Conservation (phyloP, 2,329 filamentous ascomycete species). For the Huntiella abstrusa region DNA sequence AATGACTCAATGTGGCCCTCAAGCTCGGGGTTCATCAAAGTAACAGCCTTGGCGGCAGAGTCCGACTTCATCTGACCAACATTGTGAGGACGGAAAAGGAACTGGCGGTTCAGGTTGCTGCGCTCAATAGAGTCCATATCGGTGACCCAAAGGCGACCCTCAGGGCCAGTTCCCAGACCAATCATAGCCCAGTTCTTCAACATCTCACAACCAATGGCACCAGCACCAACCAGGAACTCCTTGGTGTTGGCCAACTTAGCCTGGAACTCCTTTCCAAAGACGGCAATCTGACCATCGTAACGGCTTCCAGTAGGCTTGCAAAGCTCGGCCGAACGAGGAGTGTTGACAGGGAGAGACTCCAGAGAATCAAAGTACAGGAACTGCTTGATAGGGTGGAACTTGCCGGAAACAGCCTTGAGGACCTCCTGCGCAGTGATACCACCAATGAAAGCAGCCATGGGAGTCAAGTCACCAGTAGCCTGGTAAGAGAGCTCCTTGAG, state of each 20-base stretch:
- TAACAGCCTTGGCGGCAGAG: conserved; percentile 72
- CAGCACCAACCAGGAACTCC: conserved; percentile 87
- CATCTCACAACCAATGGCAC: conserved; percentile 97
- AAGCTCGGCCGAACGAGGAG: conserved; percentile 59
- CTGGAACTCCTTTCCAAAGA: conserved; percentile 86
- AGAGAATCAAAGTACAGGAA: conserved; percentile 96
- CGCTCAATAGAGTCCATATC: conserved; percentile 99
- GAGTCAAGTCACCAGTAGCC: conserved; percentile 72
- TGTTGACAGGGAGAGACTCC: conserved; percentile 71
- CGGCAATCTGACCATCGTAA: conserved; percentile 93
- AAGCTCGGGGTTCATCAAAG: conserved; percentile 89
- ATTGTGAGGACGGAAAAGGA: conserved; percentile 83
- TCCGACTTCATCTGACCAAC: conserved; percentile 96
- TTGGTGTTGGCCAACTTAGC: conserved; percentile 80
- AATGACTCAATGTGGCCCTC: conserved; percentile 67
- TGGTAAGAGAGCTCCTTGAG: conserved; percentile 89
- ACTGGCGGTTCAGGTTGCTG: conserved; percentile 95
- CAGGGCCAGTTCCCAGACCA: conserved; percentile 70
- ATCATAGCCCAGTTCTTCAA: conserved; percentile 99
- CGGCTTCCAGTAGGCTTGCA: conserved; percentile 72
- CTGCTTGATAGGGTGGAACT: conserved; percentile 89
- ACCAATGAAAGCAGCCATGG: conserved; percentile 89
- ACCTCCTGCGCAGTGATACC: conserved; percentile 88
- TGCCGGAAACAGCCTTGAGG: conserved; percentile 90
- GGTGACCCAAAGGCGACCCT: conserved; percentile 79